Conservation (phyloP, 2,329 filamentous ascomycete species). For the Nannizzia gypsea region DNA sequence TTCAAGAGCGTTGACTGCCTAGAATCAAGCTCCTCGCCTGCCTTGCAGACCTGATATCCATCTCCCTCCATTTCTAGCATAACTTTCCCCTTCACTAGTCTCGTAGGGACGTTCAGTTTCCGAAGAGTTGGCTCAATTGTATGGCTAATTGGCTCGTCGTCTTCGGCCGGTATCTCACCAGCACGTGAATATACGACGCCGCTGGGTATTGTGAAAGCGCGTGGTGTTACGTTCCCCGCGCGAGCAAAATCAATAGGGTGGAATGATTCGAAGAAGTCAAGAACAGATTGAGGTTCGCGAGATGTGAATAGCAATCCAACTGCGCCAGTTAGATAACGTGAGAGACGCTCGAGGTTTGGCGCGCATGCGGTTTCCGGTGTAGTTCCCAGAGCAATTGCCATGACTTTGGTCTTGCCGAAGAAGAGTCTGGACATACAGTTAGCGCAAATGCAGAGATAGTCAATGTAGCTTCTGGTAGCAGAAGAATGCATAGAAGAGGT, state of each 20-base stretch:
- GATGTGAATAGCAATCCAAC: conserved; percentile 88
- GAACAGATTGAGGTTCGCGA: conserved; percentile 54
- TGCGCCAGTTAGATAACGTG: conserved; percentile 60
- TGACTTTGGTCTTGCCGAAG: conserved; percentile 99
- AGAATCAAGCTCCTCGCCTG: conserved; percentile 75
- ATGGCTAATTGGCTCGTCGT: conserved; percentile 80
- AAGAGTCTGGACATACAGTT: conserved; percentile 53
- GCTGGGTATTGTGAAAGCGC: conserved; percentile 66
- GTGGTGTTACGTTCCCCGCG: conserved; percentile 63
- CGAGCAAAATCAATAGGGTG: conserved; percentile 79
- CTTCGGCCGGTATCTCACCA: conserved; percentile 64
- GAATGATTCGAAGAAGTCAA: conserved; percentile 60
- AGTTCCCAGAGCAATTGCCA: conserved; percentile 83
- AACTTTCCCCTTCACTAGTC: conserved; percentile 78
- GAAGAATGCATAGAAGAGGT: not conserved
- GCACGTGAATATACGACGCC: conserved; percentile 69
- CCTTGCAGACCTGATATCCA: conserved; percentile 65
- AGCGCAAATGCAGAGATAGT: conserved; percentile 6
- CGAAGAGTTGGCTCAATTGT: conserved; percentile 82
- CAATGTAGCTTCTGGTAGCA: not conserved
- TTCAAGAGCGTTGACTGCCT: conserved; percentile 89
- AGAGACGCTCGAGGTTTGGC: conserved; percentile 60
- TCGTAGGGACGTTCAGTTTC: conserved; percentile 78
- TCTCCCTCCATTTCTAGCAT: conserved; percentile 50
- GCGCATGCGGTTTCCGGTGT: conserved; percentile 67